Percentiles rank a stretch among this genome's conserved stretches.
Evolutionary conservation across 805 yeast genomes (phyloP).

Genomic region (Tetrapisispora arboricola): DNA sequence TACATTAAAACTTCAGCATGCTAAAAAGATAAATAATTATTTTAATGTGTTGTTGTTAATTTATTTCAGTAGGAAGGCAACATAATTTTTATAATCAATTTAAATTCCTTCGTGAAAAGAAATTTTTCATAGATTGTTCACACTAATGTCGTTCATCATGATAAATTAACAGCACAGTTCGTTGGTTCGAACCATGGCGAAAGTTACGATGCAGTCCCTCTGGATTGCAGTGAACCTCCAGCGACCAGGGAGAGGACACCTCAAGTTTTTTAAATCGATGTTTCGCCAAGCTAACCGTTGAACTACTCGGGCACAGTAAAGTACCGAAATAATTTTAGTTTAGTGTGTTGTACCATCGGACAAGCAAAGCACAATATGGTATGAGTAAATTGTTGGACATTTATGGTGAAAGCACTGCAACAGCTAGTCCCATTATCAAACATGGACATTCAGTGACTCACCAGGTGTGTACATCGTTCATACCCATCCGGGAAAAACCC

Average conservation of each 20-base stretch:
- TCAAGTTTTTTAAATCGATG: too few species aligned
- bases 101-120: conserved; percentile 7
- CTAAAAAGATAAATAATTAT: conserved; percentile 4
- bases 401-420: too few species aligned
- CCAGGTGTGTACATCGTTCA: too few species aligned
- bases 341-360: not conserved
- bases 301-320: conserved; percentile 6
- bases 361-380: too few species aligned
- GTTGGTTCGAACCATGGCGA: not conserved
- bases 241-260: too few species aligned
- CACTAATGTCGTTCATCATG: conserved; percentile 31
- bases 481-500: too few species aligned
- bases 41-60: not conserved
- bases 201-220: conserved; percentile 1
- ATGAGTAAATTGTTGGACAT: too few species aligned
- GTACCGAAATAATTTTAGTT: not conserved
- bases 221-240: too few species aligned
- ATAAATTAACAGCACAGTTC: conserved; percentile 4
- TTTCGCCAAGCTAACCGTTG: conserved; percentile 5
- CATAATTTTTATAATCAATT: conserved; percentile 30
- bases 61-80: conserved; percentile 33
- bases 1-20: not conserved
- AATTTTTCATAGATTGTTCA: conserved; percentile 33
- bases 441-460: too few species aligned
- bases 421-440: too few species aligned